phyloP scores from a whole-genome alignment of 164 flowering plant genomes.

The Amborella trichopoda region DNA sequence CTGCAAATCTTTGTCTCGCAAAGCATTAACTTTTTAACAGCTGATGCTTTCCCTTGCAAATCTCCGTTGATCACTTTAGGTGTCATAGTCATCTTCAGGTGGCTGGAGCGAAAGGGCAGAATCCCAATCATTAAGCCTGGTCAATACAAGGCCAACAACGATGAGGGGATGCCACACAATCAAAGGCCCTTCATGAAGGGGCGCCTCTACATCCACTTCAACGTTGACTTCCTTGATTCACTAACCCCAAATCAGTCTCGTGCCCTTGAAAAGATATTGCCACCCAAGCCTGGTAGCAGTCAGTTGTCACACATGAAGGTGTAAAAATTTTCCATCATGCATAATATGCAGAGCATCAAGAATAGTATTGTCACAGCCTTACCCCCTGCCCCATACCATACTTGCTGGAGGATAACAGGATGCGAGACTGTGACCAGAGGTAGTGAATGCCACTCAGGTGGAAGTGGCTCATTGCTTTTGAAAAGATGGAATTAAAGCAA shows the following conservation, averaged over 20 bases:
- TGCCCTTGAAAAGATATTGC: conserved; percentile 44
- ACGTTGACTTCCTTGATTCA: conserved; percentile 69
- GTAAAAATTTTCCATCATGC: conserved; percentile 94
- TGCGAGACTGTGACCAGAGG: too few relatives aligned
- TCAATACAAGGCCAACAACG: conserved; percentile 73
- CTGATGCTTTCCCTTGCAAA: too few relatives aligned
- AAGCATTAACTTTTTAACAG: too few relatives aligned
- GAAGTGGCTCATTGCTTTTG: too few relatives aligned
- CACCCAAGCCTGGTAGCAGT: conserved; percentile 31
- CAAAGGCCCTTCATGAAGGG: conserved; percentile 88
- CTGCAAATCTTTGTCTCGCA: too few relatives aligned
- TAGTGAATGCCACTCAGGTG: too few relatives aligned
- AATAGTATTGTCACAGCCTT: conserved; percentile 86
- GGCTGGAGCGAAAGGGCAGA: conserved; percentile 83
- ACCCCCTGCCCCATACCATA: too few relatives aligned
- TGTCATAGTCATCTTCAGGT: conserved; percentile 74
- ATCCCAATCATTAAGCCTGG: conserved; percentile 98
- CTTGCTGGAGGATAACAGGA: too few relatives aligned
- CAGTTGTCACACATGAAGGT: conserved; percentile 68
- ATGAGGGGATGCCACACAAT: conserved; percentile 91
- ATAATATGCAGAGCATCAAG: conserved; percentile 92
- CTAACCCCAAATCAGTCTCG: conserved; percentile 48
- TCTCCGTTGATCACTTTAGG: conserved; percentile 63
- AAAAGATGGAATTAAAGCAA: too few relatives aligned
- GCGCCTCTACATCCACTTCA: conserved; percentile 80